phyloP scores from a whole-genome alignment of 768 basidiomycete genomes.

The Suillus weaverae region DNA sequence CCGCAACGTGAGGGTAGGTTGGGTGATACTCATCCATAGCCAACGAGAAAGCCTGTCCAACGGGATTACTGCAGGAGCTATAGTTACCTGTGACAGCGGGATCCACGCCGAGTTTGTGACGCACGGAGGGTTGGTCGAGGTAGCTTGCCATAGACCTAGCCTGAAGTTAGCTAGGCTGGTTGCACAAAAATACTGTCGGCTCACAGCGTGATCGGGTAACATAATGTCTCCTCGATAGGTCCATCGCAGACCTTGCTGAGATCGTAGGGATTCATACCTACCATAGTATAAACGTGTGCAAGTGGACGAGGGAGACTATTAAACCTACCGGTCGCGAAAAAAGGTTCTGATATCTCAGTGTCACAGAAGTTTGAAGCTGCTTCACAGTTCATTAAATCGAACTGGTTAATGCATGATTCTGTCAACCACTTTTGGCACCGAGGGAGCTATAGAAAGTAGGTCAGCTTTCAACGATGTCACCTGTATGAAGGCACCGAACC shows the following conservation, averaged over 20 bases:
- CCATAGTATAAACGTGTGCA: neutral
- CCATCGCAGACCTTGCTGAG: constrained; percentile 63
- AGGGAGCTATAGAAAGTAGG: constrained; percentile 50
- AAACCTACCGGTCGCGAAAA: constrained; percentile 32
- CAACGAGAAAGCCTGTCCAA: constrained; percentile 48
- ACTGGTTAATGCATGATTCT: constrained; percentile 61
- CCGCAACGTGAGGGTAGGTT: constrained; percentile 38
- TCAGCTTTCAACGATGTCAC: neutral
- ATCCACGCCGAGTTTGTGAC: constrained; percentile 63
- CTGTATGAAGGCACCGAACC: constrained; percentile 23
- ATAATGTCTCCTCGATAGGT: constrained; percentile 45
- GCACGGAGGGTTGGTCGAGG: constrained; percentile 58
- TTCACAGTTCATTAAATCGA: constrained; percentile 66
- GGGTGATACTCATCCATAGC: constrained; percentile 41
- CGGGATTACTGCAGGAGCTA: constrained; percentile 39
- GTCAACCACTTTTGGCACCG: constrained; percentile 63
- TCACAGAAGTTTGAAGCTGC: constrained; percentile 71
- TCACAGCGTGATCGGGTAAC: constrained; percentile 56
- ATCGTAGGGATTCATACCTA: constrained; percentile 64
- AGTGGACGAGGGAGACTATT: neutral
- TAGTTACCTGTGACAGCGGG: constrained; percentile 41
- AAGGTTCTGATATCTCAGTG: constrained; percentile 35
- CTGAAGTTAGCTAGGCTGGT: neutral
- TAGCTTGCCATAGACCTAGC: constrained; percentile 57
- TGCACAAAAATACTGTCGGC: constrained; percentile 6